phyloP scores from a whole-genome alignment of 2,329 filamentous ascomycete genomes.

The Arthrinium puccinioides region DNA sequence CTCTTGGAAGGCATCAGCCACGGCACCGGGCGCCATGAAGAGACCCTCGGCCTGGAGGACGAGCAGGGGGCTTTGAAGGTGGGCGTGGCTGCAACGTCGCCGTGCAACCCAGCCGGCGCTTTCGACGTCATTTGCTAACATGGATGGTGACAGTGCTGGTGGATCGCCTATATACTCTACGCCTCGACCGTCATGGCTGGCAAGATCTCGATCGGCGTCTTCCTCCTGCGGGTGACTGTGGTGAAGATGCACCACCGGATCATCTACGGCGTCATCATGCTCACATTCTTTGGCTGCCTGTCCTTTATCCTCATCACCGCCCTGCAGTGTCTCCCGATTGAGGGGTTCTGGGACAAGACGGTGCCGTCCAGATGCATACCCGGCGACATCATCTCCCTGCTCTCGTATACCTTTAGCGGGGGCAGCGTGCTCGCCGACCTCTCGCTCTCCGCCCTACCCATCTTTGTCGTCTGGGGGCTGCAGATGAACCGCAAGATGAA shows the following conservation, averaged over 20 bases:
- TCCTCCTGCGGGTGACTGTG: slow-evolving; percentile 6
- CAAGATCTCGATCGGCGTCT: slow-evolving; percentile 7
- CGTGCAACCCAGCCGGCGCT: not conserved
- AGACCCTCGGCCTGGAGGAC: not conserved
- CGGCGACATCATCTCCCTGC: not conserved
- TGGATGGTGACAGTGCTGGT: slow-evolving; percentile 1
- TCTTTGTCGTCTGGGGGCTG: slow-evolving; percentile 5
- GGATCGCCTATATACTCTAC: slow-evolving; percentile 4
- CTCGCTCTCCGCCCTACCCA: slow-evolving; percentile 4
- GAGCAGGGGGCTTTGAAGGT: not conserved
- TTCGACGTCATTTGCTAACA: too few species aligned
- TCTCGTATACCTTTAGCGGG: slow-evolving; percentile 3
- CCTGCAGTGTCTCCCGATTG: slow-evolving; percentile 5
- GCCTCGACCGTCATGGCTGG: slow-evolving; percentile 3
- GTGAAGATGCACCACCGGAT: slow-evolving; percentile 3
- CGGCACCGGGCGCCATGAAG: slow-evolving; percentile 4
- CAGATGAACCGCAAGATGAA: slow-evolving; percentile 5
- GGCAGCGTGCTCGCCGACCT: slow-evolving; percentile 4
- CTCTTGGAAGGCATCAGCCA: slow-evolving; percentile 1
- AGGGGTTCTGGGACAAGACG: slow-evolving; percentile 4
- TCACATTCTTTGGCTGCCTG: slow-evolving; percentile 1
- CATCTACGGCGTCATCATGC: not conserved
- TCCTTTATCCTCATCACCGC: slow-evolving; percentile 1
- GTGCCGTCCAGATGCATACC: slow-evolving; percentile 4
- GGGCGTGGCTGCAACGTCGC: not conserved